A percentile compares a stretch with the other conserved stretches of the same genome.
phyloP scores from a whole-genome alignment of 352 stramenopile genomes.

The Globisporangium carolinianum region DNA sequence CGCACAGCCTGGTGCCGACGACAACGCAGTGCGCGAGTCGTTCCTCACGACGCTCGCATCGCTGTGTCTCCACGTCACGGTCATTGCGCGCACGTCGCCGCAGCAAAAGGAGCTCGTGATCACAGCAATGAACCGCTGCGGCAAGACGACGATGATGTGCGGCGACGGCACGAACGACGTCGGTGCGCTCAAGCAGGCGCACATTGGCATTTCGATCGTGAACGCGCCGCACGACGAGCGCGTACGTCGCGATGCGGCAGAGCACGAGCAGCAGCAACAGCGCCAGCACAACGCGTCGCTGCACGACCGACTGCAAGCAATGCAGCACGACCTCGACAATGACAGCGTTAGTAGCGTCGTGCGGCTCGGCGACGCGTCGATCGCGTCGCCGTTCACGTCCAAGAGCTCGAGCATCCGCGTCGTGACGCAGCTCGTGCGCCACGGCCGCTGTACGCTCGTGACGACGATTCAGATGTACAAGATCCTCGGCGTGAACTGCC shows the following conservation, averaged over 20 bases:
- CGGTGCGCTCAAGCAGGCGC: slow-evolving; percentile 84
- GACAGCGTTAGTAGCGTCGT: slow-evolving; percentile 41
- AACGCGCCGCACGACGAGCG: slow-evolving; percentile 22
- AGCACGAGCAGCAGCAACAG: no score
- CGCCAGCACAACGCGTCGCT: no score
- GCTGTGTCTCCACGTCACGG: slow-evolving; percentile 34
- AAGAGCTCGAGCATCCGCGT: slow-evolving; percentile 72
- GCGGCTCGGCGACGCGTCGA: slow-evolving; percentile 93
- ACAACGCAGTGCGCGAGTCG: slow-evolving; percentile 18
- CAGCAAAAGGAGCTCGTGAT: slow-evolving; percentile 91
- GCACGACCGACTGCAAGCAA: no score
- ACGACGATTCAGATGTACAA: slow-evolving; percentile 95
- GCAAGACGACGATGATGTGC: slow-evolving; percentile 90
- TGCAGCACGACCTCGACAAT: no score
- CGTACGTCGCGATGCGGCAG: neutral
- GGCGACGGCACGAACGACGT: slow-evolving; percentile 97
- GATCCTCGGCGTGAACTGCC: slow-evolving; percentile 92
- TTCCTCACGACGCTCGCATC: slow-evolving; percentile 18
- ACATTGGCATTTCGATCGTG: slow-evolving; percentile 94
- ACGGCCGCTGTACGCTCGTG: slow-evolving; percentile 94
- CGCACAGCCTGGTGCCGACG: slow-evolving; percentile 11
- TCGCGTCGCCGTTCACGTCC: slow-evolving; percentile 96
- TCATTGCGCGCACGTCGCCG: slow-evolving; percentile 91
- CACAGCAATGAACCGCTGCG: slow-evolving; percentile 81
- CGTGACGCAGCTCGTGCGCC: slow-evolving; percentile 89